Conservation (phyloP, 192 early-diverging fungal genomes). For the Linnemannia hyalina region DNA sequence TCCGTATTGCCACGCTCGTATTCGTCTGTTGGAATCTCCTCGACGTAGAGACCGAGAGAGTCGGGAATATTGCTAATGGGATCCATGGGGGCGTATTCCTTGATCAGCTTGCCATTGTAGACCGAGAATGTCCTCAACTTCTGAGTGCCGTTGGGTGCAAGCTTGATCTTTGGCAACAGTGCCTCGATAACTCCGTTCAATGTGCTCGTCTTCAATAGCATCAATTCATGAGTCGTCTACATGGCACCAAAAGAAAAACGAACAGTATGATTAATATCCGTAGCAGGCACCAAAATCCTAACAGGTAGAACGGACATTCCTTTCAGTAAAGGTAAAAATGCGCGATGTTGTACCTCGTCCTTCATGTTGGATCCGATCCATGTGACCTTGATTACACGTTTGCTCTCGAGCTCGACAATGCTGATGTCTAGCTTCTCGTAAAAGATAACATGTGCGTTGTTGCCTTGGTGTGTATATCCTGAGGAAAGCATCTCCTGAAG, state of each 20-base stretch:
- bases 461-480: constrained; percentile 23
- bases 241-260: not conserved
- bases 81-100: constrained; percentile 61
- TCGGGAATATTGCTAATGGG: constrained; percentile 63
- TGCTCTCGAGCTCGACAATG: constrained; percentile 88
- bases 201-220: constrained; percentile 75
- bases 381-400: constrained; percentile 77
- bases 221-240: constrained; percentile 67
- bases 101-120: constrained; percentile 60
- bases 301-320: too few species aligned
- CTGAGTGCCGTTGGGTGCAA: constrained; percentile 57
- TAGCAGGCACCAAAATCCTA: too few species aligned
- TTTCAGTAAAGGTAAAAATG: not conserved
- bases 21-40: constrained; percentile 68
- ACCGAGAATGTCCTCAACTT: constrained; percentile 74
- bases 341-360: constrained; percentile 64
- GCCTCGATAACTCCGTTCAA: constrained; percentile 66
- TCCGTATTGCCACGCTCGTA: constrained; percentile 52
- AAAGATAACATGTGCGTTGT: constrained; percentile 60
- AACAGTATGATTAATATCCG: not conserved
- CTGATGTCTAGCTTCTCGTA: constrained; percentile 91
- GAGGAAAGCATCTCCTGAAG: constrained; percentile 60
- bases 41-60: constrained; percentile 67
- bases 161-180: constrained; percentile 68
- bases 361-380: constrained; percentile 76